phyloP scores from a whole-genome alignment of 345 rosid genomes.

The Populus davidiana region DNA sequence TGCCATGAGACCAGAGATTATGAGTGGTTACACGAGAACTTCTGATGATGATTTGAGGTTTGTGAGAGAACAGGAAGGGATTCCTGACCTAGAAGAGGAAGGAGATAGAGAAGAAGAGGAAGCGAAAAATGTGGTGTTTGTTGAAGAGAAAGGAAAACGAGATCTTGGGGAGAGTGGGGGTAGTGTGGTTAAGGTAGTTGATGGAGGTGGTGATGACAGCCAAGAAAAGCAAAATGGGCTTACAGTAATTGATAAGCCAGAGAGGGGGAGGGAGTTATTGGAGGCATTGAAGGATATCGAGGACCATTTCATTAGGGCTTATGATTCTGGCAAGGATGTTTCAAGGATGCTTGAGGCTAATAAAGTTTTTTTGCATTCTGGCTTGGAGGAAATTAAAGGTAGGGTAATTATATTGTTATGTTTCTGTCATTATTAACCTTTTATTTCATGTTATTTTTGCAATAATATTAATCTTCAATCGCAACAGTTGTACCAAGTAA shows the following conservation, averaged over 20 bases:
- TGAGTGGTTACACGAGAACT: conserved; percentile 42
- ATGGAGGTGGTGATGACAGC: conserved; percentile 22
- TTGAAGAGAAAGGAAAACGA: conserved; percentile 11
- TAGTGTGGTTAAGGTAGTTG: conserved; percentile 31
- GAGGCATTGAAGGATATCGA: conserved; percentile 70
- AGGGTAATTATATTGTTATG: neutral
- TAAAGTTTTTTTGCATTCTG: conserved; percentile 49
- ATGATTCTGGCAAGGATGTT: conserved; percentile 66
- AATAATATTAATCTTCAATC: neutral
- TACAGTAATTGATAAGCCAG: conserved; percentile 42
- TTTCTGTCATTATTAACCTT: neutral
- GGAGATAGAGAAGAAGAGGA: conserved; percentile 24
- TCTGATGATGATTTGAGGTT: conserved; percentile 54
- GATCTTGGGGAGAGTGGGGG: conserved; percentile 27
- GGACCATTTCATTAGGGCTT: conserved; percentile 66
- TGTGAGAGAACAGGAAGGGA: conserved; percentile 70
- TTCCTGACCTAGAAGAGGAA: conserved; percentile 73
- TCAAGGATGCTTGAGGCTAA: conserved; percentile 72
- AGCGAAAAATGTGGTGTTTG: conserved; percentile 21
- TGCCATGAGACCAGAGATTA: conserved; percentile 47
- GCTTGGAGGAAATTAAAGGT: conserved; percentile 63
- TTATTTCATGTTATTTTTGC: neutral
- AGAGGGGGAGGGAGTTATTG: conserved; percentile 60
- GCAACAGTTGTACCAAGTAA: neutral
- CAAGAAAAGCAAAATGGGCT: conserved; percentile 46